Conservation (phyloP, 2,329 filamentous ascomycete species). For the Podosphaera aphanis region DNA sequence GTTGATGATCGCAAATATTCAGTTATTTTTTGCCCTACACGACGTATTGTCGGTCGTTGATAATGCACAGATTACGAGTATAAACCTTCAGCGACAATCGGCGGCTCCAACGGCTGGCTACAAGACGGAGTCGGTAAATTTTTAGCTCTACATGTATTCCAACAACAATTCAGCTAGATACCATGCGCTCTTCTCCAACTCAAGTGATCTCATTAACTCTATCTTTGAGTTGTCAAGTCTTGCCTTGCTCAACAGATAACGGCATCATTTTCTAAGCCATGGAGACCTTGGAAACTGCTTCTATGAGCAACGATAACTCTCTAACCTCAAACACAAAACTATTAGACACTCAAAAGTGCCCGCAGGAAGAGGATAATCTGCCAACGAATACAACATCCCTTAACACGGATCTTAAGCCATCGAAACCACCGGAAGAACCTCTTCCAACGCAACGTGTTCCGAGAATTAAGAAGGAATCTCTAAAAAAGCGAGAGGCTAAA, state of each 20-base stretch:
- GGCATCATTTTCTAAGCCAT: background rate
- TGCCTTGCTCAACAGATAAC: no score
- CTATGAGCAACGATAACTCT: conserved; percentile 1
- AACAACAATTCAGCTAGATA: no score
- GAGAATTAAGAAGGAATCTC: conserved; percentile 38
- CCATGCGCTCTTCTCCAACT: no score
- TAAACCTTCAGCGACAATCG: no score
- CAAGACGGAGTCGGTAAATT: no score
- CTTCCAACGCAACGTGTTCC: conserved; percentile 15
- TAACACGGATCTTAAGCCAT: conserved; percentile 36
- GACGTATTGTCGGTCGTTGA: no score
- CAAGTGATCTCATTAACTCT: no score
- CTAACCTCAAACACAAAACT: conserved; percentile 11
- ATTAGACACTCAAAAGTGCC: conserved; percentile 38
- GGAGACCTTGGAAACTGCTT: background rate
- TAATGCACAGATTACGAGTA: no score
- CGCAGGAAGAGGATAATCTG: conserved; percentile 43
- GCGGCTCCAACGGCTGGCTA: no score
- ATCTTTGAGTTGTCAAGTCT: no score
- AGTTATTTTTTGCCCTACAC: no score
- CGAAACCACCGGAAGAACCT: conserved; percentile 17
- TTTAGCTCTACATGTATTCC: no score
- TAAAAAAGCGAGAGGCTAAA: conserved; percentile 46
- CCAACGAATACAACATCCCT: conserved; percentile 52
- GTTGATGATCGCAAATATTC: background rate